These are phyloP conservation scores for Aechmea fasciata DNA, from an alignment of 176 grass and related monocot genomes.

Conservation along the genomic window DNA sequence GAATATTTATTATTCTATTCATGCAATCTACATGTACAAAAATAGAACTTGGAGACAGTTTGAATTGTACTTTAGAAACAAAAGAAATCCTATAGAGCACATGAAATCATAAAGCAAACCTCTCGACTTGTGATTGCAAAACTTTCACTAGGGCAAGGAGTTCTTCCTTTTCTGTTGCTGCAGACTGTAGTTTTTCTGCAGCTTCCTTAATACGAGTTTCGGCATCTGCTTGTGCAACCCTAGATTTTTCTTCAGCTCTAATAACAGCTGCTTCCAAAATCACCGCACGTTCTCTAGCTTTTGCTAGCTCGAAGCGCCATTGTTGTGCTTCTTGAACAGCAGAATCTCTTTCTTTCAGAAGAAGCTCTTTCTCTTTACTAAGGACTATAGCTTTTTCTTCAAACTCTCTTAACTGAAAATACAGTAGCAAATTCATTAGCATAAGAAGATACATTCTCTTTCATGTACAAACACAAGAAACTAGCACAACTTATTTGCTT, in stretches of 20 bases:
- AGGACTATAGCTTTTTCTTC: slow-evolving; percentile 54
- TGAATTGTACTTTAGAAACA: too few relatives aligned
- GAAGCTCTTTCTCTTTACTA: slow-evolving; percentile 53
- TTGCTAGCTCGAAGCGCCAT: slow-evolving; percentile 80
- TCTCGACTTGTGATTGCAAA: slow-evolving; percentile 58
- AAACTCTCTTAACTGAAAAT: slow-evolving; percentile 55
- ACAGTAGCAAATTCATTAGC: slow-evolving; percentile 18
- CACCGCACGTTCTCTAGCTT: slow-evolving; percentile 92
- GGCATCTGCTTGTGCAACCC: slow-evolving; percentile 46
- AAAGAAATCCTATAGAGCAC: slow-evolving; percentile 2
- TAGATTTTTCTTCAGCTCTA: slow-evolving; percentile 88
- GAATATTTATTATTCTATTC: too few relatives aligned
- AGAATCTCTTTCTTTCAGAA: slow-evolving; percentile 69
- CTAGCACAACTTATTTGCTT: not conserved
- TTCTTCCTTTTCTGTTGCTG: slow-evolving; percentile 65
- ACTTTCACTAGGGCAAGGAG: slow-evolving; percentile 48
- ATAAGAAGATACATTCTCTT: not conserved
- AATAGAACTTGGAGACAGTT: too few relatives aligned
- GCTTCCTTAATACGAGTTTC: slow-evolving; percentile 50
- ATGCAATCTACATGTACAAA: too few relatives aligned
- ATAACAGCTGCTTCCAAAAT: slow-evolving; percentile 86
- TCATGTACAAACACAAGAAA: not conserved
- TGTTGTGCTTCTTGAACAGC: slow-evolving; percentile 82
- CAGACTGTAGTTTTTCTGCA: slow-evolving; percentile 40
- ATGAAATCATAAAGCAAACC: slow-evolving; percentile 29